A percentile compares a stretch with the other conserved stretches of the same genome.
Evolutionary conservation across 768 basidiomycete species (phyloP).

Genomic region (Termitomyces sp.): DNA sequence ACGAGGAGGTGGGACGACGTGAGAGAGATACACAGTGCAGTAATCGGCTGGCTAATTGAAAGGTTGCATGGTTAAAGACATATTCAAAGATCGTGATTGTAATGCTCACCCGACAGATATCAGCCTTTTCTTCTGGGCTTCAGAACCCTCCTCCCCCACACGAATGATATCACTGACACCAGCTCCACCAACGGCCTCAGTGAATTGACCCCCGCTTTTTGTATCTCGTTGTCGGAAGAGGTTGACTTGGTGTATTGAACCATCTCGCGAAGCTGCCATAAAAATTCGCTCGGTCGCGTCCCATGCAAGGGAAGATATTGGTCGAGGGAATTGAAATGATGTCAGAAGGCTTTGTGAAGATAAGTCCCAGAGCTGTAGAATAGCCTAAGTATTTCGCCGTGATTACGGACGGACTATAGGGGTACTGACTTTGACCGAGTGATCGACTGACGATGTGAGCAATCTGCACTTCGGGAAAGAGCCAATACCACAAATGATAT

Average conservation of each 20-base stretch:
- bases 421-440: conserved; percentile 76
- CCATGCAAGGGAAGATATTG: conserved; percentile 66
- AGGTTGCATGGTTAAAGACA: not conserved
- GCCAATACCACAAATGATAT: conserved; percentile 77
- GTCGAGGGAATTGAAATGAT: conserved; percentile 83
- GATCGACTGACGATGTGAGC: conserved; percentile 81
- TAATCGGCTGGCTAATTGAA: conserved; percentile 59
- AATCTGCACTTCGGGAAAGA: conserved; percentile 71
- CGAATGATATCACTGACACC: conserved; percentile 69
- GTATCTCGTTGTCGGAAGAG: conserved; percentile 62
- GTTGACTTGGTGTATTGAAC: conserved; percentile 76
- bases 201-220: conserved; percentile 42
- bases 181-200: conserved; percentile 73
- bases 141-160: conserved; percentile 48
- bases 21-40: conserved; percentile 69
- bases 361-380: conserved; percentile 71
- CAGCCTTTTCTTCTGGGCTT: conserved; percentile 48
- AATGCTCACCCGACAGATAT: conserved; percentile 62
- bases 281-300: conserved; percentile 86
- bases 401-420: not conserved
- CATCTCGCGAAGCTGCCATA: conserved; percentile 77
- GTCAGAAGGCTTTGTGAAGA: conserved; percentile 70
- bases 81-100: not conserved
- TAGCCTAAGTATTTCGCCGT: conserved; percentile 2
- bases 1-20: conserved; percentile 76